Evolutionary conservation across 2,329 filamentous ascomycete species (phyloP).

Genomic region (Penicillium sp.): DNA sequence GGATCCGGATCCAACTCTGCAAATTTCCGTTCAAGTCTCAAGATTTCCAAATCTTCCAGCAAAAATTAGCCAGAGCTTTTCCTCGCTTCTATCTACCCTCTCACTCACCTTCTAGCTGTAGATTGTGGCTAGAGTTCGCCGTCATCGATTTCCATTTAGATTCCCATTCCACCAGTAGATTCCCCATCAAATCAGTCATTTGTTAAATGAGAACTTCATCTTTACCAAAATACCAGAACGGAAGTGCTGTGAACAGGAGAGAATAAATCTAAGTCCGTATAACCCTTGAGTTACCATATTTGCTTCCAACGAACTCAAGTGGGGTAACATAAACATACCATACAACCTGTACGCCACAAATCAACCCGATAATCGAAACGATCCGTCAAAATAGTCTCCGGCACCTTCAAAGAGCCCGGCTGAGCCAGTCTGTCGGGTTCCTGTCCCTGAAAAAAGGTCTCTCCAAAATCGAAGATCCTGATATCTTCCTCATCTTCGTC

Average conservation of each 20-base stretch:
- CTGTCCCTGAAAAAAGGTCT: constrained; percentile 24
- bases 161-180: constrained; percentile 25
- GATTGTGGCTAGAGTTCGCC: constrained; percentile 3
- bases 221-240: constrained; percentile 23
- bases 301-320: constrained; percentile 3
- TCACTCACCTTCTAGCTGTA: constrained; percentile 4
- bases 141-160: constrained; percentile 20
- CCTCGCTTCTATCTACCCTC: neutral
- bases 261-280: constrained; percentile 22
- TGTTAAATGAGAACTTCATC: constrained; percentile 21
- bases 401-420: constrained; percentile 31
- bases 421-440: constrained; percentile 27
- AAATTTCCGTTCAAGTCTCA: constrained; percentile 23
- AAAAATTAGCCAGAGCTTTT: constrained; percentile 14
- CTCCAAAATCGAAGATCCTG: constrained; percentile 29
- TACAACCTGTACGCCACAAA: constrained; percentile 34
- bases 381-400: constrained; percentile 37
- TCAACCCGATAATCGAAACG: constrained; percentile 37
- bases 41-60: constrained; percentile 10
- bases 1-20: constrained; percentile 13
- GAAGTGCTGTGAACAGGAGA: constrained; percentile 21
- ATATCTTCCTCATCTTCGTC: constrained; percentile 33
- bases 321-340: too few relatives aligned
- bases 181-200: constrained; percentile 28
- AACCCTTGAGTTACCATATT: constrained; percentile 5